Base-by-base conservation (phyloP, 495 filamentous ascomycete species). In the Mycothermus thermophilus region DNA sequence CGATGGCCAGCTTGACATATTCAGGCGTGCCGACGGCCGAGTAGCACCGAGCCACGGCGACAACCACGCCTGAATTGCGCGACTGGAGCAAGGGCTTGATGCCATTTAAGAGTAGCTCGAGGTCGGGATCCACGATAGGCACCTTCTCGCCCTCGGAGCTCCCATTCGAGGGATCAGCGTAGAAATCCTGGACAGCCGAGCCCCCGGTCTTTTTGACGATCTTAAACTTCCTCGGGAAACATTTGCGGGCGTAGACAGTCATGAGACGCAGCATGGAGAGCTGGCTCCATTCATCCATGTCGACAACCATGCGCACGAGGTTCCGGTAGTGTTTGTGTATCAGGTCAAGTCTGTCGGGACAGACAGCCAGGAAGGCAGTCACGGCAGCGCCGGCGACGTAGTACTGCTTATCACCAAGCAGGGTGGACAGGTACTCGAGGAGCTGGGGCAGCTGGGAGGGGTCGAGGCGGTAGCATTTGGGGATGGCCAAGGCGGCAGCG, bases 241-340 rank as follows among this genome's bases (percentile, higher is more conserved):
- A 95, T 58, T 74, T 77, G 17, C 90, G 74, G 4, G 83, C 75
- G 47, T 97, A 97, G 17, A 75, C 53, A 4, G 77, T 79, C 71
- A 96, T 74, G 38, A 96, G 58, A 29, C 75, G 72, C 44, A 96
- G 44, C 8, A 80, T 81, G 0, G 80, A 78, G 2, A 95, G 55
- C 56, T 97, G 90, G 28, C 84, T 78, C 90, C 90, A 97, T 56
- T 97, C 90, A 57, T 97, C 90, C 90, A 97, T 97, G 50, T 96
- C 90, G 18, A 95, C 83, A 19, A 96, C 60, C 64, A 94, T 93
- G 55, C 75, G 82, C 26, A 88, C 74, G 28, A 97, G 58, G 31
- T 69, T 63, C 40, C 82, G 71, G 51, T 95, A 97, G 50, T 88
- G 80, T 47, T 81, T 76, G 58, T 97, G 92, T 34, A 97, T 74